Base-by-base conservation (phyloP, 2,329 filamentous ascomycete genomes). In the Tolypocladium amazonense region DNA sequence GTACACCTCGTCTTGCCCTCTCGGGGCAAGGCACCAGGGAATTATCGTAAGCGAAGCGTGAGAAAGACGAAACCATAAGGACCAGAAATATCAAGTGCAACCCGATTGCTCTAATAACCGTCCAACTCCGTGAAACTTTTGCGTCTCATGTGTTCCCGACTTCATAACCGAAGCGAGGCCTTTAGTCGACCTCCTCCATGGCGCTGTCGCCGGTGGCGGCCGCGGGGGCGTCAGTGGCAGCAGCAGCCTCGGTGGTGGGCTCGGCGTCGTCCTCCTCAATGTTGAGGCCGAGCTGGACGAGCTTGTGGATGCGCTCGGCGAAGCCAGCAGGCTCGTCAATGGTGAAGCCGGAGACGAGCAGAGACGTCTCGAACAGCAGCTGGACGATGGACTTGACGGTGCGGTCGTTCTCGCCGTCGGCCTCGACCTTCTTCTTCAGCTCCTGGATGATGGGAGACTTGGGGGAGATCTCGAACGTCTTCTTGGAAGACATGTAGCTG, bases 401-500 rank as follows among this genome's bases (percentile, higher is more conserved):
- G 77, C 92, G 92, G 85, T 97, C 94, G 77, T 92, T 93, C 89
- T 97, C 93, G 65, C 94, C 94, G 72, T 99, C 94, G 62, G 88
- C 76, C 85, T 97, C 94, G 64, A 97, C 91, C 91, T 99, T 99
- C 82, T 89, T 92, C 90, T 95, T 97, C 73, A 99, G 88, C 86
- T 97, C 94, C 87, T 96, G 89, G 83, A 99, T 87, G 79, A 99
- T 99, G 67, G 91, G 76, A 71, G 91, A 96, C 85, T 94, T 93
- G 77, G 94, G 94, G n/a, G 94, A 97, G 80, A 99, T 97, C 84
- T 99, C 94, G 70, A 99, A 97, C 38, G 94, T 99, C 91, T 99
- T 99, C 92, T 99, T 99, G 76, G 93, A 97, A 67, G 91, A 95
- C 94, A 99, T 99, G 90, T 99, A 99, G 71, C 91, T 96, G 80